Percentiles rank a stretch among this genome's conserved stretches.
phyloP scores from a whole-genome alignment of 768 basidiomycete species.

The Psilocybe cyanescens region DNA sequence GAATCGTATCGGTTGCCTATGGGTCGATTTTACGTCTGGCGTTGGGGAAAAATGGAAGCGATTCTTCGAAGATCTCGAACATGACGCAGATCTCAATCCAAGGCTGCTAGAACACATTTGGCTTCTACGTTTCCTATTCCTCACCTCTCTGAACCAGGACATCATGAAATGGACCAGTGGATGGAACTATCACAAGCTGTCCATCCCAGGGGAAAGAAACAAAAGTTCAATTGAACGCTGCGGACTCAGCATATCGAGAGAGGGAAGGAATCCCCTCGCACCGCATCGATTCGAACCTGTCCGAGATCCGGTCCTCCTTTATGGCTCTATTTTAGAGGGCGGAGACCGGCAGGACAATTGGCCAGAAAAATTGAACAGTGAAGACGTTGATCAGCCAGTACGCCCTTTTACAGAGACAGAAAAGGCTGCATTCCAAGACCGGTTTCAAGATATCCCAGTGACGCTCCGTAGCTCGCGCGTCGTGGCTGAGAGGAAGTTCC shows the following conservation, averaged over 20 bases:
- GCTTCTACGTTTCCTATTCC: conserved; percentile 43
- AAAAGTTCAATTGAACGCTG: conserved; percentile 32
- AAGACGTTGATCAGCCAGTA: background rate
- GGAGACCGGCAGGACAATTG: background rate
- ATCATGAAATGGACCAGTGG: conserved; percentile 29
- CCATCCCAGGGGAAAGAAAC: conserved; percentile 16
- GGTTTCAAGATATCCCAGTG: background rate
- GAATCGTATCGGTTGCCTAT: conserved; percentile 5
- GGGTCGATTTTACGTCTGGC: background rate
- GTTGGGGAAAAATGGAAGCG: background rate
- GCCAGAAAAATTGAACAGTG: background rate
- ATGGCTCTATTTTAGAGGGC: background rate
- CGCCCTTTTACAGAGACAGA: background rate
- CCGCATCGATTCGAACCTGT: background rate
- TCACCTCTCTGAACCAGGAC: conserved; percentile 33
- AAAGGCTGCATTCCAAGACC: background rate
- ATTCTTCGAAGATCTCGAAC: conserved; percentile 3
- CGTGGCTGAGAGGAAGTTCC: background rate
- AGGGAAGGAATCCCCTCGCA: conserved; percentile 21
- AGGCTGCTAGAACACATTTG: conserved; percentile 36
- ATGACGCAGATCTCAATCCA: conserved; percentile 27
- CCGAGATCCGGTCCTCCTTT: background rate
- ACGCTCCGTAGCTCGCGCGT: background rate
- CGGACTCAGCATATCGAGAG: conserved; percentile 30
- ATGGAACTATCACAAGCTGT: conserved; percentile 40